phyloP scores from a whole-genome alignment of 495 filamentous ascomycete species.

The Cryomyces minteri region DNA sequence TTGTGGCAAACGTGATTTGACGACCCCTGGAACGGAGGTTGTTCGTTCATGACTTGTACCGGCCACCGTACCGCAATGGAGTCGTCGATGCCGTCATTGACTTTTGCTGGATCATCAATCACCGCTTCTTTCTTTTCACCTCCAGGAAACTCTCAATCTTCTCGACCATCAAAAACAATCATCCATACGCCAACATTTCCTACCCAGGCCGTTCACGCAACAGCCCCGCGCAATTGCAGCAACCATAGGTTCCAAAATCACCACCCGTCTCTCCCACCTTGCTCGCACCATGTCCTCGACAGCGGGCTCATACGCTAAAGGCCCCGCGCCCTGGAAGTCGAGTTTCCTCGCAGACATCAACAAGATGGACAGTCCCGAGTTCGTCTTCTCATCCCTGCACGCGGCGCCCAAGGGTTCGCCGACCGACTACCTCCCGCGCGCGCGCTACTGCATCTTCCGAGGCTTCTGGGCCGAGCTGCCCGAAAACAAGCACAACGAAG shows the following conservation, averaged over 20 bases:
- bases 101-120: neutral
- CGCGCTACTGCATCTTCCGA: slow-evolving; percentile 54
- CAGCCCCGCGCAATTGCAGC: neutral
- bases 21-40: neutral
- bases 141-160: no score
- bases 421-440: slow-evolving; percentile 32
- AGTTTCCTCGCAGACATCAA: slow-evolving; percentile 46
- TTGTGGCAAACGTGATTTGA: no score
- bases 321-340: slow-evolving; percentile 43
- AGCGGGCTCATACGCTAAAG: slow-evolving; percentile 6
- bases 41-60: neutral
- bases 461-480: slow-evolving; percentile 63
- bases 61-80: neutral
- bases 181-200: neutral
- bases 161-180: neutral
- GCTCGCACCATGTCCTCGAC: slow-evolving; percentile 12
- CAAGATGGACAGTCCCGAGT: slow-evolving; percentile 41
- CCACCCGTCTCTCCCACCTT: slow-evolving; percentile 6
- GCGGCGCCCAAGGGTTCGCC: slow-evolving; percentile 16
- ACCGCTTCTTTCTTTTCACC: no score
- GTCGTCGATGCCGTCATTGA: neutral
- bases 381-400: slow-evolving; percentile 51
- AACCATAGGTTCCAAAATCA: slow-evolving; percentile 6
- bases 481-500: slow-evolving; percentile 46
- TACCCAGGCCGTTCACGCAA: neutral